phyloP scores from a whole-genome alignment of 768 basidiomycete genomes.

The Amanita exitialis region DNA sequence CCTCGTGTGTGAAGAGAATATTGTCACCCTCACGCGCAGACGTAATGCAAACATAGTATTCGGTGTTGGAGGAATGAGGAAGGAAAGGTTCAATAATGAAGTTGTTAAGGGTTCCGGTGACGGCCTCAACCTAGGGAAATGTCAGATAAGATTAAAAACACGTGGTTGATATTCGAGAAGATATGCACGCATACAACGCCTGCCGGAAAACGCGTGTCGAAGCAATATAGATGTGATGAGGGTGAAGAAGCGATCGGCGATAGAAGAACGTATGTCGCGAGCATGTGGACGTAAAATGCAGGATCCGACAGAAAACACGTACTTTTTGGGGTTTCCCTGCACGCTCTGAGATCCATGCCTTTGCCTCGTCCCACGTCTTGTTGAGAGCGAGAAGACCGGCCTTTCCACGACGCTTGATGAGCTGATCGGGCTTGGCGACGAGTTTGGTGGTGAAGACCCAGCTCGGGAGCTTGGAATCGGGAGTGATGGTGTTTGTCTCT shows the following conservation, averaged over 20 bases:
- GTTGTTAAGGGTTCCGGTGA: constrained; percentile 91
- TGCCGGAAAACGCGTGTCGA: constrained; percentile 13
- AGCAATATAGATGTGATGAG: constrained; percentile 4
- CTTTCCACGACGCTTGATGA: constrained; percentile 99
- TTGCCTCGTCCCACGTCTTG: constrained; percentile 85
- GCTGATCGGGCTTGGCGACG: constrained; percentile 95
- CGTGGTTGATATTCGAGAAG: background rate
- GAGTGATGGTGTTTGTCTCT: constrained; percentile 44
- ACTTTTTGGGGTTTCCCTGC: constrained; percentile 93
- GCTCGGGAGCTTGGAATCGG: constrained; percentile 47
- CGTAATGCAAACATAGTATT: constrained; percentile 98
- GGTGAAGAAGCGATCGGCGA: background rate
- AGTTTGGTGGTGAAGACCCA: constrained; percentile 85
- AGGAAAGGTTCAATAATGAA: constrained; percentile 99
- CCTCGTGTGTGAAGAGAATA: constrained; percentile 98
- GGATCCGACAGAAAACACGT: constrained; percentile 17
- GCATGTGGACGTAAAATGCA: constrained; percentile 5
- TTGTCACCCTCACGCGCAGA: constrained; percentile 90
- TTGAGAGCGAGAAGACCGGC: constrained; percentile 91
- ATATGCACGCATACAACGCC: constrained; percentile 12
- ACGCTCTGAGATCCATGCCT: constrained; percentile 74
- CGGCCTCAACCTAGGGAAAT: constrained; percentile 68
- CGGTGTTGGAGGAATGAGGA: constrained; percentile 86
- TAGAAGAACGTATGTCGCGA: background rate
- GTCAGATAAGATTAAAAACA: constrained; percentile 7